Evolutionary conservation across 2,329 filamentous ascomycete species (phyloP).

Genomic region (Pseudogymnoascus sp.): DNA sequence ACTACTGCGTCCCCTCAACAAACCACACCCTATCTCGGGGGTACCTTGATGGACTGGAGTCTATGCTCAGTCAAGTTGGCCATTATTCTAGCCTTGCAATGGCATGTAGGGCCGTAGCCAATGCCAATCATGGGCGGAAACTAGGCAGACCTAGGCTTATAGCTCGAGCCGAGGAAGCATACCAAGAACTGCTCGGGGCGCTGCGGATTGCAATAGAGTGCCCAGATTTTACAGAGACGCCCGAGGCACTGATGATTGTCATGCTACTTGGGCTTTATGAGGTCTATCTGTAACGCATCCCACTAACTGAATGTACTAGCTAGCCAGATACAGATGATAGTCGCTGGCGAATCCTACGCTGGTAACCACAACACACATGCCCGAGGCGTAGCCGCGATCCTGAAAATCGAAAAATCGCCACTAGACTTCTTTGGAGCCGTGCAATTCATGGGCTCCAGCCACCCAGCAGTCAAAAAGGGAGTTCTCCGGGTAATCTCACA

Average conservation of each 20-base stretch:
- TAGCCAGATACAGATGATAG: conserved; percentile 13
- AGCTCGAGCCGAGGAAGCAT: conserved; percentile 11
- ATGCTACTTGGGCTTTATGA: conserved; percentile 21
- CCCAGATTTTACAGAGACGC: conserved; percentile 1
- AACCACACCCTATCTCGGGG: conserved; percentile 17
- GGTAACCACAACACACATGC: conserved; percentile 17
- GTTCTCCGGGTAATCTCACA: not conserved
- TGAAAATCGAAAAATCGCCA: conserved; percentile 12
- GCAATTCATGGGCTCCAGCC: not conserved
- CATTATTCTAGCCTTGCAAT: conserved; percentile 17
- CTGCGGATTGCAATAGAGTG: conserved; percentile 15
- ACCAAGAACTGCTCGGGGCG: conserved; percentile 17
- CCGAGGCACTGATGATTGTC: conserved; percentile 15
- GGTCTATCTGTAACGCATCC: conserved; percentile 12
- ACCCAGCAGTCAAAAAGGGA: not conserved
- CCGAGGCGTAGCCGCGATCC: conserved; percentile 14
- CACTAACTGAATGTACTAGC: not conserved
- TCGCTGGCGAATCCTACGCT: conserved; percentile 11
- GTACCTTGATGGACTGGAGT: conserved; percentile 17
- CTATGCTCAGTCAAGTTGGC: conserved; percentile 12
- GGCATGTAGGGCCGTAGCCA: conserved; percentile 18
- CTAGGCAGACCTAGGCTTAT: conserved; percentile 16
- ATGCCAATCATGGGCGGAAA: conserved; percentile 16
- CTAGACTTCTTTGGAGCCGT: conserved; percentile 8
- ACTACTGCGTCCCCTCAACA: conserved; percentile 17